Evolutionary conservation across 2,329 filamentous ascomycete species (phyloP).

Genomic region (Alternaria rosae): DNA sequence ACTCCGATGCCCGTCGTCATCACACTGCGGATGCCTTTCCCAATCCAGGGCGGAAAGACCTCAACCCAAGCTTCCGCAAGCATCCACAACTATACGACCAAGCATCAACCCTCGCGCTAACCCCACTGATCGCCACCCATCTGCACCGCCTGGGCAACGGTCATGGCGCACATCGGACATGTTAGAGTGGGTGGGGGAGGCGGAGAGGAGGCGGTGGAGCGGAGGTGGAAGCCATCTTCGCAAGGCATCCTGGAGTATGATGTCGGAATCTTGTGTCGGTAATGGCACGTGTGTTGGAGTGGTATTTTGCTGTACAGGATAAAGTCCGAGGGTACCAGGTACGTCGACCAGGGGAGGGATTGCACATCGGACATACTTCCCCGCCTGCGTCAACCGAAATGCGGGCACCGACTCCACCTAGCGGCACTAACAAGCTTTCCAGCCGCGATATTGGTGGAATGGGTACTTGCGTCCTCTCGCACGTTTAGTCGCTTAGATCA

Average conservation of each 20-base stretch:
- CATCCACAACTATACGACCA: constrained; percentile 12
- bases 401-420: constrained; percentile 12
- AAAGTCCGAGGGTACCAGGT: too few relatives aligned
- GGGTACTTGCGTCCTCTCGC: background rate
- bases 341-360: too few relatives aligned
- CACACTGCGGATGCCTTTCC: constrained; percentile 20
- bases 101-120: constrained; percentile 16
- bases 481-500: background rate
- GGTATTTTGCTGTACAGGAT: too few relatives aligned
- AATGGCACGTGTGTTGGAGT: too few relatives aligned
- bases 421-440: background rate
- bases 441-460: constrained; percentile 13
- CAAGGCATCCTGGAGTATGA: too few relatives aligned
- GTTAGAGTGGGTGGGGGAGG: too few relatives aligned
- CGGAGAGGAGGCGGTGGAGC: too few relatives aligned
- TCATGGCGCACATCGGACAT: constrained; percentile 17
- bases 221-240: too few relatives aligned
- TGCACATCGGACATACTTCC: constrained; percentile 9
- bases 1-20: constrained; percentile 8
- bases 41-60: constrained; percentile 12
- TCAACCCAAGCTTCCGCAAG: constrained; percentile 24
- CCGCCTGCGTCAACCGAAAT: constrained; percentile 15
- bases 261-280: too few relatives aligned
- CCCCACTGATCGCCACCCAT: constrained; percentile 25
- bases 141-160: constrained; percentile 15